phyloP scores from a whole-genome alignment of 2,329 filamentous ascomycete genomes.

The Venturia nashicola region DNA sequence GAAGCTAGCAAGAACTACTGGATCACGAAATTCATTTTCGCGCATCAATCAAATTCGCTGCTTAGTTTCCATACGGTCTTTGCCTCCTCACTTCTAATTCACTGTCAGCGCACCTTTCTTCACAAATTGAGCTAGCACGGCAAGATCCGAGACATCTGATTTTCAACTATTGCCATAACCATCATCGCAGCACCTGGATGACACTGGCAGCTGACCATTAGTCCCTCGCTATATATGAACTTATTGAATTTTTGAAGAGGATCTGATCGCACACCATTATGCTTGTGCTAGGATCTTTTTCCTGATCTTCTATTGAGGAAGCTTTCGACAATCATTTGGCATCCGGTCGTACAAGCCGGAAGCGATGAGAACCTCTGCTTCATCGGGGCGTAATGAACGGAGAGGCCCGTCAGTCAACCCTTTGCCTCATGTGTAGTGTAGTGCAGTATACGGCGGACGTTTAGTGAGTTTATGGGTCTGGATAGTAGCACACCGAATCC shows the following conservation, averaged over 20 bases:
- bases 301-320: not conserved
- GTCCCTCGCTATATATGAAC: not conserved
- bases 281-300: not conserved
- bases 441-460: too few relatives aligned
- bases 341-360: not conserved
- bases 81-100: not conserved
- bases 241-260: too few relatives aligned
- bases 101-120: not conserved
- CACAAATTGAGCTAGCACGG: not conserved
- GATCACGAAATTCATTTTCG: not conserved
- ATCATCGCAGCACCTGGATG: not conserved
- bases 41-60: not conserved
- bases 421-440: too few relatives aligned
- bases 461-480: too few relatives aligned
- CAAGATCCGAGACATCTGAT: not conserved
- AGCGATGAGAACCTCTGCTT: too few relatives aligned
- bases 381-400: too few relatives aligned
- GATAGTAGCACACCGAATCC: too few relatives aligned
- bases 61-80: not conserved
- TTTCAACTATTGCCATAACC: not conserved
- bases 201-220: not conserved
- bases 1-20: not conserved
- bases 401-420: too few relatives aligned
- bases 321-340: not conserved
- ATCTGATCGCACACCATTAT: not conserved